Conservation (phyloP, 1,139 yeast species). For the Nakaseomyces bracarensis region DNA sequence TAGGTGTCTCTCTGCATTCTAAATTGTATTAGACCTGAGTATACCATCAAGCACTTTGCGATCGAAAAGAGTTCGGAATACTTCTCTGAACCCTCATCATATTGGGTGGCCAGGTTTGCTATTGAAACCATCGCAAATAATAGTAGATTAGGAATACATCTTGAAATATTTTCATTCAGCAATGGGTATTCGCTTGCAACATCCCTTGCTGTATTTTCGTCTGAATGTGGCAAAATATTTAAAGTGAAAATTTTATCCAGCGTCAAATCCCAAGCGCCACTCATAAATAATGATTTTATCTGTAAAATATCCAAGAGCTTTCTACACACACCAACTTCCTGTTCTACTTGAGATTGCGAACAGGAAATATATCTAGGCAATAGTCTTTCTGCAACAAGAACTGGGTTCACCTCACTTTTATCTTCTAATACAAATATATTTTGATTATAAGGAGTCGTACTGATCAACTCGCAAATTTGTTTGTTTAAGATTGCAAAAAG, state of each 20-base stretch:
- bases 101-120: slow-evolving; percentile 46
- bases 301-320: slow-evolving; percentile 57
- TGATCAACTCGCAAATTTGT: slow-evolving; percentile 68
- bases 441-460: slow-evolving; percentile 64
- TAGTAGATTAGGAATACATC: slow-evolving; percentile 72
- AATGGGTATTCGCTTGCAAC: slow-evolving; percentile 51
- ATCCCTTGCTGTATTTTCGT: slow-evolving; percentile 42
- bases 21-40: slow-evolving; percentile 93
- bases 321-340: slow-evolving; percentile 54
- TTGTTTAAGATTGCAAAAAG: slow-evolving; percentile 76
- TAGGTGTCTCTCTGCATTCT: slow-evolving; percentile 91
- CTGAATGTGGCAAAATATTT: slow-evolving; percentile 53
- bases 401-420: slow-evolving; percentile 35
- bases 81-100: slow-evolving; percentile 44
- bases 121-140: slow-evolving; percentile 77
- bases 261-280: slow-evolving; percentile 54
- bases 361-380: slow-evolving; percentile 41
- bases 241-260: slow-evolving; percentile 51
- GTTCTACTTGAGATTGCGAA: slow-evolving; percentile 38
- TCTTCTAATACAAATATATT: slow-evolving; percentile 38
- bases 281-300: slow-evolving; percentile 54
- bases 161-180: slow-evolving; percentile 62
- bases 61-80: slow-evolving; percentile 39
- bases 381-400: slow-evolving; percentile 52
- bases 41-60: slow-evolving; percentile 76